phyloP scores from a whole-genome alignment of 352 stramenopile species.

The Phytopythium kandeliae region DNA sequence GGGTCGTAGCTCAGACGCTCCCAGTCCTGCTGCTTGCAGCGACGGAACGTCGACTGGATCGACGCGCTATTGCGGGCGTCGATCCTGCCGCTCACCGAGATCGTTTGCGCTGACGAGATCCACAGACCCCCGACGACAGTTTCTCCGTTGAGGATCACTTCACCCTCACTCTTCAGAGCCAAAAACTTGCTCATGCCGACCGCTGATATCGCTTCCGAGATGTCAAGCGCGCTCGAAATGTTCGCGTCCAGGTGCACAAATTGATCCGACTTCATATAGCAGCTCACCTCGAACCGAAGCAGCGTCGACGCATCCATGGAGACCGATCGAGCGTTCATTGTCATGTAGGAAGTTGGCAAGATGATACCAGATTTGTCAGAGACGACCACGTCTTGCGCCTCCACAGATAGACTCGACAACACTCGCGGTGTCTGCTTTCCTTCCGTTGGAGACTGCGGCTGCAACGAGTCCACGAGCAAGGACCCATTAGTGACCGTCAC shows the following conservation, averaged over 20 bases:
- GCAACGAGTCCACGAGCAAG: slow-evolving; percentile 35
- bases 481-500: slow-evolving; percentile 43
- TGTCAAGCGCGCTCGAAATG: slow-evolving; percentile 22
- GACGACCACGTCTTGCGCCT: slow-evolving; percentile 36
- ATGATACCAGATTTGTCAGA: slow-evolving; percentile 33
- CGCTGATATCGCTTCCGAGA: not conserved
- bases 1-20: slow-evolving; percentile 10
- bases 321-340: slow-evolving; percentile 34
- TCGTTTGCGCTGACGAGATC: slow-evolving; percentile 41
- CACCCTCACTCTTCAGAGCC: slow-evolving; percentile 38
- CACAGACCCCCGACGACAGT: slow-evolving; percentile 45
- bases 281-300: slow-evolving; percentile 34
- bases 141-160: slow-evolving; percentile 44
- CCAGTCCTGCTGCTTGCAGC: slow-evolving; percentile 43
- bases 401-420: slow-evolving; percentile 7
- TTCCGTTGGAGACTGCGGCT: not conserved
- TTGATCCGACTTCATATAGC: slow-evolving; percentile 33
- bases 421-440: not conserved
- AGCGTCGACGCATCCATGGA: slow-evolving; percentile 44
- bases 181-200: slow-evolving; percentile 24
- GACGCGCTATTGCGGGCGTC: slow-evolving; percentile 34
- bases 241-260: slow-evolving; percentile 50
- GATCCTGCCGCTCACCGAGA: slow-evolving; percentile 39
- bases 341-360: slow-evolving; percentile 25
- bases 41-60: slow-evolving; percentile 37